phyloP scores from a whole-genome alignment of 805 yeast species.

The Pichia insulana region DNA sequence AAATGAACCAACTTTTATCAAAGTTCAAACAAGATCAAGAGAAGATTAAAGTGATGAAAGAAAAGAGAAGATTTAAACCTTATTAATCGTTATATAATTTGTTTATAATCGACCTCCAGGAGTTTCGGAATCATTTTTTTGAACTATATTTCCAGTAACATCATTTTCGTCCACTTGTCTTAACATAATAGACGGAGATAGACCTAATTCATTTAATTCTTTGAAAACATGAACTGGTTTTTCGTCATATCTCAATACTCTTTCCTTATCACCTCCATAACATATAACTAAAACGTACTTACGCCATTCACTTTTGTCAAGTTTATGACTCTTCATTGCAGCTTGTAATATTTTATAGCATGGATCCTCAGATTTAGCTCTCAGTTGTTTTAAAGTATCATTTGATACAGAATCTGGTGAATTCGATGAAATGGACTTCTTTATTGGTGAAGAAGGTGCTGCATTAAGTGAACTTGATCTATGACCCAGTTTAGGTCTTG shows the following conservation, averaged over 20 bases:
- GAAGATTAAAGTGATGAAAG: conserved; percentile 67
- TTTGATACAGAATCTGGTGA: conserved; percentile 2
- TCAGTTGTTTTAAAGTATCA: conserved; percentile 74
- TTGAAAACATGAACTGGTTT: conserved; percentile 81
- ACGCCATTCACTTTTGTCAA: conserved; percentile 74
- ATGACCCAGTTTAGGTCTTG: conserved; percentile 35
- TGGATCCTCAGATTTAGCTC: conserved; percentile 86
- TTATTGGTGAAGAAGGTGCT: neutral
- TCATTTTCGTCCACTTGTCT: conserved; percentile 62
- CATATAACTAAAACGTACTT: conserved; percentile 84
- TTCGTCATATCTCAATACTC: conserved; percentile 75
- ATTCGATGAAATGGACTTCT: neutral
- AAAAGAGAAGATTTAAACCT: conserved; percentile 78
- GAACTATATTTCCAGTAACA: conserved; percentile 16
- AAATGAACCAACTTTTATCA: conserved; percentile 75
- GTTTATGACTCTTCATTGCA: conserved; percentile 78
- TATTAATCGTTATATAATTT: conserved; percentile 34
- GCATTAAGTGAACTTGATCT: neutral
- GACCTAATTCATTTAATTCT: conserved; percentile 75
- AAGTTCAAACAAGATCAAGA: conserved; percentile 91
- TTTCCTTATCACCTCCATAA: conserved; percentile 86
- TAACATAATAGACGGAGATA: conserved; percentile 87
- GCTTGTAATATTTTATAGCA: conserved; percentile 81
- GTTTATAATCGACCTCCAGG: conserved; percentile 35
- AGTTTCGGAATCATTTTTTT: conserved; percentile 21